These are phyloP conservation scores for Fusarium chaquense DNA, from an alignment of 2,329 filamentous ascomycete species.

Conservation along the genomic window DNA sequence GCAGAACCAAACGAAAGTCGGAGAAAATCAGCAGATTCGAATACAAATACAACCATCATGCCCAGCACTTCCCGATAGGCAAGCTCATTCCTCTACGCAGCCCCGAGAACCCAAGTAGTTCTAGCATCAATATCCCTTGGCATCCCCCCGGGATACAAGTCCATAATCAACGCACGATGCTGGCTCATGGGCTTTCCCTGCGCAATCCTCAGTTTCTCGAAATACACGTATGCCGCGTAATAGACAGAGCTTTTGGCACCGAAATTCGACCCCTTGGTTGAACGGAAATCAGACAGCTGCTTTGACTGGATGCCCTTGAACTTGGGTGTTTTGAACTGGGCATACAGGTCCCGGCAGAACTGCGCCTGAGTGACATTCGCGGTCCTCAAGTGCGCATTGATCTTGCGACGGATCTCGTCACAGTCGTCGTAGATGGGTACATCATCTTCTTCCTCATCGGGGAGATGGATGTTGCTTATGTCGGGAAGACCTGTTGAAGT, in stretches of 20 bases:
- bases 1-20: background rate
- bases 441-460: background rate
- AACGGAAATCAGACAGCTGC: conserved; percentile 16
- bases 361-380: conserved; percentile 8
- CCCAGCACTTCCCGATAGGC: fast-evolving
- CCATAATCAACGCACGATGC: background rate
- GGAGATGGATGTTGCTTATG: background rate
- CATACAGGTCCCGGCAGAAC: conserved; percentile 7
- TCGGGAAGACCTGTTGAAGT: background rate
- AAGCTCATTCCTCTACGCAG: background rate
- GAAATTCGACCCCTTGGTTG: background rate
- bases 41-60: background rate
- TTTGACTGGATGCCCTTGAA: conserved; percentile 18
- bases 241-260: conserved; percentile 13
- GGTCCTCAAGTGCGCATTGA: conserved; percentile 10
- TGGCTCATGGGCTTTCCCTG: conserved; percentile 12
- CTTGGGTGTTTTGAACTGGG: conserved; percentile 2
- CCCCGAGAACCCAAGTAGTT: background rate
- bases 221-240: conserved; percentile 21
- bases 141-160: background rate
- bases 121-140: conserved; percentile 2
- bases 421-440: conserved; percentile 12
- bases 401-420: conserved; percentile 20
- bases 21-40: too few relatives aligned
- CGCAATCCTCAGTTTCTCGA: conserved; percentile 19